Evolutionary conservation across 805 yeast species (phyloP).

Genomic region (Ascoidea tarda): DNA sequence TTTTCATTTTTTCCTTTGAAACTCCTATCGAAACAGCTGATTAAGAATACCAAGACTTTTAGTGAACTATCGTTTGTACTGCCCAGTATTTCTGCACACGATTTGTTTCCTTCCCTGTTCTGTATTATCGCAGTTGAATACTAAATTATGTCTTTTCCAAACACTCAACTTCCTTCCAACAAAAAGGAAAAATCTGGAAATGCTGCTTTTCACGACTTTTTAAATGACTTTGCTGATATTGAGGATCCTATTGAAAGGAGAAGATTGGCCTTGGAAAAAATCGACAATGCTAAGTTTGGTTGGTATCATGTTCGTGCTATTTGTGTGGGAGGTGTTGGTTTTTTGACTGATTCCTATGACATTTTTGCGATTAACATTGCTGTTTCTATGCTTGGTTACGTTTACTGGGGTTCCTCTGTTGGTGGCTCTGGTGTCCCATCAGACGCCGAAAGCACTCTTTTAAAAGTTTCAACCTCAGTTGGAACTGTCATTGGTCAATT

Average conservation of each 20-base stretch:
- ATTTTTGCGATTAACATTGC: slow-evolving; percentile 82
- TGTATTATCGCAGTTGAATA: no score
- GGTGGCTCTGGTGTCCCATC: slow-evolving; percentile 32
- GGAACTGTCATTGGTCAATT: slow-evolving; percentile 91
- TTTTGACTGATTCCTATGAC: slow-evolving; percentile 86
- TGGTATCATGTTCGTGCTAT: slow-evolving; percentile 78
- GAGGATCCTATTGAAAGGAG: slow-evolving; percentile 81
- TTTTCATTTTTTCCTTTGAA: no score
- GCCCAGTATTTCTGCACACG: no score
- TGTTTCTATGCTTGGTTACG: slow-evolving; percentile 64
- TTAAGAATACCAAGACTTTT: no score
- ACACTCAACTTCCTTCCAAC: not conserved
- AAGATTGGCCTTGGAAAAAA: slow-evolving; percentile 71
- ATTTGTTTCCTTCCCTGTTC: no score
- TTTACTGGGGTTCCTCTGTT: slow-evolving; percentile 37
- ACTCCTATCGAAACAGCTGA: no score
- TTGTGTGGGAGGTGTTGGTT: slow-evolving; percentile 85
- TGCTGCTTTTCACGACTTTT: slow-evolving; percentile 72
- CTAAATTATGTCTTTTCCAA: no score
- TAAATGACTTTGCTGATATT: slow-evolving; percentile 68
- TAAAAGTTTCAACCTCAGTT: slow-evolving; percentile 83
- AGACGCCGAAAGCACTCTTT: slow-evolving; percentile 54
- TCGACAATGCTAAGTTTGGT: slow-evolving; percentile 66
- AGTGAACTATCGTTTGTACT: no score
- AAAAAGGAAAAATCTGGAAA: slow-evolving; percentile 52